phyloP scores from a whole-genome alignment of 108 stramenopile species.

The Pseudonitzschia delicatissima region DNA sequence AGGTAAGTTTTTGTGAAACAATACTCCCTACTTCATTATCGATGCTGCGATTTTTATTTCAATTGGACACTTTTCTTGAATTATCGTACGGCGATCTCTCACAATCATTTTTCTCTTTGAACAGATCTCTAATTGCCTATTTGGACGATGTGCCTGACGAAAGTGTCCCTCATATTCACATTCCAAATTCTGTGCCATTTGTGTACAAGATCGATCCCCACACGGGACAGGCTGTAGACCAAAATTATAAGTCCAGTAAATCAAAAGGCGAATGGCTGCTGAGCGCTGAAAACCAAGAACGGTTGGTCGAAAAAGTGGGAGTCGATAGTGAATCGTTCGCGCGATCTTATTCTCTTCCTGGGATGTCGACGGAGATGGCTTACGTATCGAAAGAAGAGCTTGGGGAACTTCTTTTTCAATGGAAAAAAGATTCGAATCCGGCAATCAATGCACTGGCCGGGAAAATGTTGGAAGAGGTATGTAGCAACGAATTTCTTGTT shows the following conservation, averaged over 20 bases:
- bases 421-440: constrained; percentile 10
- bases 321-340: constrained; percentile 9
- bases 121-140: constrained; percentile 44
- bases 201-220: constrained; percentile 34
- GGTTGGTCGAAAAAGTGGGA: constrained; percentile 15
- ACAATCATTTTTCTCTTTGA: background rate
- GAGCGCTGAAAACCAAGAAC: constrained; percentile 11
- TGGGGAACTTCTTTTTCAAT: constrained; percentile 4
- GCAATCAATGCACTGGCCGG: constrained; percentile 18
- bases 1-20: constrained; percentile 1
- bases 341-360: constrained; percentile 23
- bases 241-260: constrained; percentile 4
- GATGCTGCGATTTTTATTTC: background rate
- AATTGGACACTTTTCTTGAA: background rate
- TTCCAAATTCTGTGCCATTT: constrained; percentile 55
- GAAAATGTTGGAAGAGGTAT: constrained; percentile 22
- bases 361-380: constrained; percentile 17
- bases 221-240: constrained; percentile 6
- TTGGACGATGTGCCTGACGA: constrained; percentile 43
- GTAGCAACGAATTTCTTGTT: background rate
- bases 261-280: constrained; percentile 17
- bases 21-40: background rate
- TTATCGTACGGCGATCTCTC: background rate
- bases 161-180: constrained; percentile 44
- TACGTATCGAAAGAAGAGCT: constrained; percentile 17